Percentiles rank a stretch among this genome's conserved stretches.
Evolutionary conservation across 768 basidiomycete genomes (phyloP).

Genomic region (Dictyophora rubrovolvata): DNA sequence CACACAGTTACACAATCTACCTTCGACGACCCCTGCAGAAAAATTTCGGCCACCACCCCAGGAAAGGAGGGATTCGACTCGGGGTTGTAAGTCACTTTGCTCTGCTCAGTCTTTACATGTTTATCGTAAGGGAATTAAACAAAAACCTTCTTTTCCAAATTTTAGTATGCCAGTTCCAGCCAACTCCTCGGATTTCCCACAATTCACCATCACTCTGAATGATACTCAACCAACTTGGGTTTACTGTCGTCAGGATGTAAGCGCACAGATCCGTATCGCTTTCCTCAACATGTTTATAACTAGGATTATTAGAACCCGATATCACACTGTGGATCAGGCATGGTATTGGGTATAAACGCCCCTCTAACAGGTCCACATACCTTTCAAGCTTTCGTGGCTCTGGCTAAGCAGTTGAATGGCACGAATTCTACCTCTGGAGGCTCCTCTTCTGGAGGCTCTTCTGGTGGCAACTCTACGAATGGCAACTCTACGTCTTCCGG

Average conservation of each 20-base stretch:
- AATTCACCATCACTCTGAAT: slow-evolving; percentile 43
- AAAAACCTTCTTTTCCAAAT: not conserved
- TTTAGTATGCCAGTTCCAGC: slow-evolving; percentile 38
- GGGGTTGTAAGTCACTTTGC: slow-evolving; percentile 27
- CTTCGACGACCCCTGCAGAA: slow-evolving; percentile 21
- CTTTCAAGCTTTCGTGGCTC: slow-evolving; percentile 42
- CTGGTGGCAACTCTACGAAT: too few relatives aligned
- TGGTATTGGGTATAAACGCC: slow-evolving; percentile 53
- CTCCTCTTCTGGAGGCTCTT: too few relatives aligned
- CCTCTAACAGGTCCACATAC: slow-evolving; percentile 38
- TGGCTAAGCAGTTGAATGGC: slow-evolving; percentile 35
- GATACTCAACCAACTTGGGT: slow-evolving; percentile 21
- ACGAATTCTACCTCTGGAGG: slow-evolving; percentile 16
- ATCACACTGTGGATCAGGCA: slow-evolving; percentile 44
- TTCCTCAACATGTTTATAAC: slow-evolving; percentile 25
- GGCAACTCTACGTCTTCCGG: too few relatives aligned
- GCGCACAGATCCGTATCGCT: not conserved
- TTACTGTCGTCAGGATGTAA: slow-evolving; percentile 11
- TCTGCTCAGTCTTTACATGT: not conserved
- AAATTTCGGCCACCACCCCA: slow-evolving; percentile 28
- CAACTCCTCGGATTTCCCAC: slow-evolving; percentile 37
- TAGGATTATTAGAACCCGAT: slow-evolving; percentile 46
- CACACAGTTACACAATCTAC: slow-evolving; percentile 27
- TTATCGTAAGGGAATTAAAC: too few relatives aligned
- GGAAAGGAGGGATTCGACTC: slow-evolving; percentile 44